phyloP scores from a whole-genome alignment of 345 rosid genomes.

The Kernera saxatilis region DNA sequence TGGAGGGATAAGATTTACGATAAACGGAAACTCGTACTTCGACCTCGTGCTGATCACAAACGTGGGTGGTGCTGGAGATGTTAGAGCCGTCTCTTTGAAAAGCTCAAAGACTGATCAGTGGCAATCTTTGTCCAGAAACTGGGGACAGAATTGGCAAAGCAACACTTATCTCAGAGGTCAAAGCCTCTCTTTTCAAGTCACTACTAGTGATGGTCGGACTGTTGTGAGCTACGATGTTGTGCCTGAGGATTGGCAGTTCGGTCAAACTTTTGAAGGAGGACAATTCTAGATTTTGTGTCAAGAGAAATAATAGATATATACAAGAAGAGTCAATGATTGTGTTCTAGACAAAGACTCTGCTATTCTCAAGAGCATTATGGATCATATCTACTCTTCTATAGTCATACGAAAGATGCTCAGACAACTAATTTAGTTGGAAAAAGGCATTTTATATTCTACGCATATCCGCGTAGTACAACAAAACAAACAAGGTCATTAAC shows the following conservation, averaged over 20 bases:
- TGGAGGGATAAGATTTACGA: constrained; percentile 56
- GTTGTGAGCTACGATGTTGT: constrained; percentile 47
- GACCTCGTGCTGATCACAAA: constrained; percentile 54
- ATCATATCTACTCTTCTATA: neutral
- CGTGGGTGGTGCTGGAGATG: constrained; percentile 65
- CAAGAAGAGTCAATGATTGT: neutral
- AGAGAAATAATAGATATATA: neutral
- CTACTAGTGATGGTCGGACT: constrained; percentile 45
- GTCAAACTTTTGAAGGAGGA: constrained; percentile 50
- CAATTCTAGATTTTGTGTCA: constrained; percentile 36
- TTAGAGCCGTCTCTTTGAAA: constrained; percentile 49
- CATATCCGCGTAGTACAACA: neutral
- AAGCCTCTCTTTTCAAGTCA: constrained; percentile 49
- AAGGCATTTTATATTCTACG: neutral
- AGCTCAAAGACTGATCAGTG: constrained; percentile 47
- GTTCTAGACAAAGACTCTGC: neutral
- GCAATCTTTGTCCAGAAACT: constrained; percentile 65
- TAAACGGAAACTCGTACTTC: constrained; percentile 57
- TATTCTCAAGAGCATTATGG: neutral
- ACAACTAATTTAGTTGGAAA: neutral
- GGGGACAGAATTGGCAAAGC: constrained; percentile 78
- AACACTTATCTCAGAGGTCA: constrained; percentile 50
- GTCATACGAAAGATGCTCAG: neutral
- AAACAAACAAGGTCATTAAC: neutral
- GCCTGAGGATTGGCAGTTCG: constrained; percentile 57